Evolutionary conservation across 2,329 filamentous ascomycete species (phyloP).

Genomic region (Kalaharituber pfeilii): DNA sequence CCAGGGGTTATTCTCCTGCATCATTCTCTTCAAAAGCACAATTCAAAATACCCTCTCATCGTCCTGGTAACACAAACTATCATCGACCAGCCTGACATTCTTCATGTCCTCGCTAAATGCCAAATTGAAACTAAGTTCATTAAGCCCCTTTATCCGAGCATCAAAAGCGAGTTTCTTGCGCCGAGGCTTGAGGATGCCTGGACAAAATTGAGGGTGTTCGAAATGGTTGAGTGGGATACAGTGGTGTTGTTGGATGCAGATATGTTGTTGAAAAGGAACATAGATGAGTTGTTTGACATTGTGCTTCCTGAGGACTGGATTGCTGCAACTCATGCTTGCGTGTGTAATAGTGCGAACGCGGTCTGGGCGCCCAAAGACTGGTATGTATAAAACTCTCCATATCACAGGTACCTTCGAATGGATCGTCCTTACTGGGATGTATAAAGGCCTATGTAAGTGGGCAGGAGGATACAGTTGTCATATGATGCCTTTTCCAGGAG

Average conservation of each 20-base stretch:
- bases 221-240: conserved; percentile 28
- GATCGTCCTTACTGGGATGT: conserved; percentile 10
- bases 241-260: conserved; percentile 38
- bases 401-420: not conserved
- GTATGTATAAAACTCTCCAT: conserved; percentile 16
- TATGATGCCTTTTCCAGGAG: too few species aligned
- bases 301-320: conserved; percentile 30
- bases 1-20: conserved; percentile 36
- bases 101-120: too few species aligned
- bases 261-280: conserved; percentile 32
- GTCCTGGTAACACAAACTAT: conserved; percentile 38
- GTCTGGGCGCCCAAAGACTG: conserved; percentile 35
- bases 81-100: too few species aligned
- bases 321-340: conserved; percentile 35
- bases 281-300: conserved; percentile 32
- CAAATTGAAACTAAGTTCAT: too few species aligned
- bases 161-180: too few species aligned
- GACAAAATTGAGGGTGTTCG: conserved; percentile 36
- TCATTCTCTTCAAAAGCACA: conserved; percentile 33
- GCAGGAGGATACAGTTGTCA: too few species aligned
- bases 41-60: conserved; percentile 33
- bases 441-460: too few species aligned
- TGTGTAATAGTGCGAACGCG: conserved; percentile 36
- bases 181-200: not conserved
- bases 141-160: too few species aligned